Conservation (phyloP, 2,329 filamentous ascomycete genomes). For the Fusarium redolens region DNA sequence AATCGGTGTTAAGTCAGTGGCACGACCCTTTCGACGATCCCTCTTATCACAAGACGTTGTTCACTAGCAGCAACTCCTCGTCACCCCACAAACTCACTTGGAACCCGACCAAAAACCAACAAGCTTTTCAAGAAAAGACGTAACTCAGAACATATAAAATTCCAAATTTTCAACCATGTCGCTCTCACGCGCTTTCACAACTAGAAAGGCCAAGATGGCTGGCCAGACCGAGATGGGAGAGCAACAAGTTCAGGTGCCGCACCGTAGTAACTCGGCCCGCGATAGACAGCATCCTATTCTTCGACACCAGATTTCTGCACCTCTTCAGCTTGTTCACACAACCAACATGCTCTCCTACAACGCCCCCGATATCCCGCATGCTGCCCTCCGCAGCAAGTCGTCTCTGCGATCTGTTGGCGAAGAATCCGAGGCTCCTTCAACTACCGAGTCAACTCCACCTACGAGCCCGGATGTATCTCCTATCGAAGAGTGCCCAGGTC, state of each 20-base stretch:
- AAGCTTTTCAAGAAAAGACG: slow-evolving; percentile 4
- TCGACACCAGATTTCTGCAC: slow-evolving; percentile 84
- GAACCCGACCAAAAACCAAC: slow-evolving; percentile 15
- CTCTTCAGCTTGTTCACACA: slow-evolving; percentile 88
- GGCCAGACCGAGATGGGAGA: slow-evolving; percentile 56
- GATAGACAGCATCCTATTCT: slow-evolving; percentile 57
- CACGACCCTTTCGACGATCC: slow-evolving; percentile 25
- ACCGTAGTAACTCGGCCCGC: slow-evolving; percentile 62
- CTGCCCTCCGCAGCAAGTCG: slow-evolving; percentile 58
- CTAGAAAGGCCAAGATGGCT: slow-evolving; percentile 69
- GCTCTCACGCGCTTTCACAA: slow-evolving; percentile 78
- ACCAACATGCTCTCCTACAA: slow-evolving; percentile 98
- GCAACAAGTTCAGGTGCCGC: slow-evolving; percentile 53
- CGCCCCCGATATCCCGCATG: slow-evolving; percentile 80
- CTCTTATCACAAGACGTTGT: slow-evolving; percentile 11
- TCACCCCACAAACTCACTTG: slow-evolving; percentile 2
- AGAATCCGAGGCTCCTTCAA: slow-evolving; percentile 76
- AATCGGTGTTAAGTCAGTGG: slow-evolving; percentile 32
- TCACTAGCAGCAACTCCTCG: slow-evolving; percentile 8
- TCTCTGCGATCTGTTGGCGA: slow-evolving; percentile 65
- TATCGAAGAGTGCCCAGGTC: slow-evolving; percentile 64
- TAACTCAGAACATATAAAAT: background rate
- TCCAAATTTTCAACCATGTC: slow-evolving; percentile 53
- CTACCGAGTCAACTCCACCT: slow-evolving; percentile 67
- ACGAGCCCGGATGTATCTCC: slow-evolving; percentile 76